Base-by-base conservation (phyloP, 257 asterid genomes). In the Solanum virginianum region DNA sequence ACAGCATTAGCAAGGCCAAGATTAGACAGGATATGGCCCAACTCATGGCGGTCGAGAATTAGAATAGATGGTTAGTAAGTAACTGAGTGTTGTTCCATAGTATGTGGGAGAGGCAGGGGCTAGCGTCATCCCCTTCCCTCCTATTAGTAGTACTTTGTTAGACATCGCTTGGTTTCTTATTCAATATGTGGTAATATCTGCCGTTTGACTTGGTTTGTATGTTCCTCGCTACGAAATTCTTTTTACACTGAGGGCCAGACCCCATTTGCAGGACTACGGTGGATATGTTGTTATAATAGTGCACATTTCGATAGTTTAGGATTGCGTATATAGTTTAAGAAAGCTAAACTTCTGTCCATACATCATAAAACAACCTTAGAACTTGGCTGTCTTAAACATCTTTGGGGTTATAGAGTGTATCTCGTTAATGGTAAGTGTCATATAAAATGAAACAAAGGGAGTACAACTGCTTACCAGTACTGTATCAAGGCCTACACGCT, bases 401-500 rank as follows among this genome's bases (percentile, higher is more conserved):
- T 70, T 45, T 12, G 39, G 56, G 57, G 13, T 71, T 71, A 74
- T 6, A n/a, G 1, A 22, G 13, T 5, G 8, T 5, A 32, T 13
- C 39, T 12, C 4, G 3, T 22, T 74, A 47, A n/a, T n/a, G 59
- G 41, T 74, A 6, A 74, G 20, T 72, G 12, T 72, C 12, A 1
- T n/a, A 12, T n/a, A 22, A 45, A 74, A 47, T 74, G 15, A 22
- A 18, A 47, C 8, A 10, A 22, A 10, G 4, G 15, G 36, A 32
- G 7, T 55, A 24, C 6, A 6, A 60, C 56, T 49, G 85, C 91
- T 88, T 88, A 94, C 99, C 93, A 95, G 90, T 4, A 97, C 98
- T 2, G 99, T 95, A 74, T 94, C 87, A 49, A 97, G 95, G 12
- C 98, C 99, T 17, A 94, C 84, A 4, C 92, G 91, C 85, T 97